phyloP scores from a whole-genome alignment of 345 rosid species.

The Ailanthus altissimus region DNA sequence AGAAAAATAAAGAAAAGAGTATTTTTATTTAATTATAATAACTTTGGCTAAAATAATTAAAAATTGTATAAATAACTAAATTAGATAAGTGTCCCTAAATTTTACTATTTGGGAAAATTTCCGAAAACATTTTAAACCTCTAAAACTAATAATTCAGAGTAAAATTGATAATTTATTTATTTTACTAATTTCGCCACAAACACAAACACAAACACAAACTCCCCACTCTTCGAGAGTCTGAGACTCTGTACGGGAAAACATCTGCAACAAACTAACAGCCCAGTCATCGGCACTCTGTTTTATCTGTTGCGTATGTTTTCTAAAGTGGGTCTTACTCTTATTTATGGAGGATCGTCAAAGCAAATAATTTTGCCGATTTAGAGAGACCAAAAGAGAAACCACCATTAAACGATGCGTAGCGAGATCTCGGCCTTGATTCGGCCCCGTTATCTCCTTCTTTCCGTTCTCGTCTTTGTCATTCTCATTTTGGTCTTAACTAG shows the following conservation, averaged over 20 bases:
- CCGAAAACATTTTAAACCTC: neutral
- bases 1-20: too few species aligned
- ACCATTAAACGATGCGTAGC: constrained; percentile 49
- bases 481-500: constrained; percentile 53
- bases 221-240: neutral
- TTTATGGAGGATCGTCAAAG: constrained; percentile 12
- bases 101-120: too few species aligned
- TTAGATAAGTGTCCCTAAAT: too few species aligned
- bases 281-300: neutral
- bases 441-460: constrained; percentile 60
- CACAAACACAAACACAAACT: too few species aligned
- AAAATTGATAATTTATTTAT: neutral
- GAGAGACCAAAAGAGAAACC: neutral
- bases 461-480: constrained; percentile 43
- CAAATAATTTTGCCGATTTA: neutral
- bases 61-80: too few species aligned
- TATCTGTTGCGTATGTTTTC: neutral
- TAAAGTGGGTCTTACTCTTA: neutral
- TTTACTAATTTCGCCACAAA: neutral
- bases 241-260: neutral
- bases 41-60: too few species aligned
- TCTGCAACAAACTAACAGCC: constrained; percentile 2
- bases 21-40: too few species aligned
- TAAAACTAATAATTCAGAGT: neutral
- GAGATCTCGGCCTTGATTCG: constrained; percentile 60